These are phyloP conservation scores for Candida arabinofermentans DNA, from an alignment of 805 yeast species.

Conservation along the genomic window DNA sequence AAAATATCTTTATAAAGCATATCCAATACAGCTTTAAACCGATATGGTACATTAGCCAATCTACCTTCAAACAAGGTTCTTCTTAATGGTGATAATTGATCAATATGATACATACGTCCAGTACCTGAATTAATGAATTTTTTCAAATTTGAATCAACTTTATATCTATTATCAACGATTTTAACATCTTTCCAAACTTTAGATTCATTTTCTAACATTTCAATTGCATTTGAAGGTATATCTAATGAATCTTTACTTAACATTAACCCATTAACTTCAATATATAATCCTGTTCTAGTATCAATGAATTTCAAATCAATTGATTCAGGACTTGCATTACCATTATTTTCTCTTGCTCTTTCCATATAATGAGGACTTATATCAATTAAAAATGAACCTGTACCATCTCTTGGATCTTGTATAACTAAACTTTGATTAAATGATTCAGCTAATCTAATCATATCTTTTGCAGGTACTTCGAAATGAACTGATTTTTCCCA, in stretches of 20 bases:
- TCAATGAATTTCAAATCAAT: slow-evolving; percentile 58
- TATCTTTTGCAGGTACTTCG: slow-evolving; percentile 47
- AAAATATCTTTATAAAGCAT: slow-evolving; percentile 24
- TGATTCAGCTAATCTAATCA: slow-evolving; percentile 40
- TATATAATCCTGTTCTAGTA: slow-evolving; percentile 52
- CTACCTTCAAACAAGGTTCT: slow-evolving; percentile 29
- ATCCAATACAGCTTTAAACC: slow-evolving; percentile 18
- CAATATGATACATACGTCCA: slow-evolving; percentile 30
- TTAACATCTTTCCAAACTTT: slow-evolving; percentile 15
- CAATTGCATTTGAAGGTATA: slow-evolving; percentile 14
- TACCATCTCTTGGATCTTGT: slow-evolving; percentile 41
- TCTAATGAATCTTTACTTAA: slow-evolving; percentile 11
- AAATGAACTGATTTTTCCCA: slow-evolving; percentile 51
- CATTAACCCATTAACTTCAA: slow-evolving; percentile 53
- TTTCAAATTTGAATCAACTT: slow-evolving; percentile 16
- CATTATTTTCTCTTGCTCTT: slow-evolving; percentile 45
- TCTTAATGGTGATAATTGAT: slow-evolving; percentile 24
- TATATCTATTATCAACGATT: slow-evolving; percentile 2
- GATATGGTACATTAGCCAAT: slow-evolving; percentile 26
- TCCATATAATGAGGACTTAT: slow-evolving; percentile 47
- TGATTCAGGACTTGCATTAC: slow-evolving; percentile 39
- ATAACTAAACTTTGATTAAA: slow-evolving; percentile 45
- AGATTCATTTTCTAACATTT: slow-evolving; percentile 17
- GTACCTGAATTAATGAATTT: slow-evolving; percentile 33
- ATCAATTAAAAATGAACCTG: slow-evolving; percentile 43